Conservation (phyloP, 805 yeast species). For the Clavispora asparagi region DNA sequence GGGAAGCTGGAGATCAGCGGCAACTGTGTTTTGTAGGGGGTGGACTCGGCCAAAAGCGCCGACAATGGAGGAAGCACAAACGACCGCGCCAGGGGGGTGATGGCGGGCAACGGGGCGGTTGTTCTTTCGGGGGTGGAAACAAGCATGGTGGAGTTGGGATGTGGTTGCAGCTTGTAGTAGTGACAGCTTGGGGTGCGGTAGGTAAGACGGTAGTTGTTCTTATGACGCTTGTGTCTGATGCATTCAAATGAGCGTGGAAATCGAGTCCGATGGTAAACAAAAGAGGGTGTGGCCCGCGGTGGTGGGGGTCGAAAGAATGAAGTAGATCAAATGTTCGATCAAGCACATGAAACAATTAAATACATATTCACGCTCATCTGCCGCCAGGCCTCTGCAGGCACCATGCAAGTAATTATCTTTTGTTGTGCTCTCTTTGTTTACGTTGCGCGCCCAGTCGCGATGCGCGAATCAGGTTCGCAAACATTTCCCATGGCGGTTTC, state of each 20-base stretch:
- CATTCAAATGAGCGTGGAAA: too few relatives aligned
- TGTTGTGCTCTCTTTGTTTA: constrained; percentile 4
- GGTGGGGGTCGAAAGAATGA: too few relatives aligned
- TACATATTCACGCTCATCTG: neutral
- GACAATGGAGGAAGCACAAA: constrained; percentile 37
- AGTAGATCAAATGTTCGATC: too few relatives aligned
- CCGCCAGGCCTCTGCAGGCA: constrained; percentile 8
- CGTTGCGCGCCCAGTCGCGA: constrained; percentile 3
- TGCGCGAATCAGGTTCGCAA: neutral
- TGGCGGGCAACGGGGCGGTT: constrained; percentile 24
- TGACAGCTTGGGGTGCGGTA: too few relatives aligned
- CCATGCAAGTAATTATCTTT: constrained; percentile 15
- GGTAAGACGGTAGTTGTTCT: too few relatives aligned
- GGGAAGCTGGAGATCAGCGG: constrained; percentile 23
- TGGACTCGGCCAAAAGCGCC: constrained; percentile 20
- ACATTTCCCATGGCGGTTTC: too few relatives aligned
- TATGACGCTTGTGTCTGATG: too few relatives aligned
- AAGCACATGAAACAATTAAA: neutral
- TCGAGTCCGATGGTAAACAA: too few relatives aligned
- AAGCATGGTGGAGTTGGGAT: constrained; percentile 2
- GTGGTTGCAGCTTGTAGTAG: too few relatives aligned
- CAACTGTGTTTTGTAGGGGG: constrained; percentile 17
- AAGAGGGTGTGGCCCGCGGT: too few relatives aligned
- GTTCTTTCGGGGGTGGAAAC: constrained; percentile 31
- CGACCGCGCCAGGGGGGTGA: constrained; percentile 4